These are phyloP conservation scores for Solanum chmielewskii DNA, from an alignment of 257 asterid species.

Conservation along the genomic window DNA sequence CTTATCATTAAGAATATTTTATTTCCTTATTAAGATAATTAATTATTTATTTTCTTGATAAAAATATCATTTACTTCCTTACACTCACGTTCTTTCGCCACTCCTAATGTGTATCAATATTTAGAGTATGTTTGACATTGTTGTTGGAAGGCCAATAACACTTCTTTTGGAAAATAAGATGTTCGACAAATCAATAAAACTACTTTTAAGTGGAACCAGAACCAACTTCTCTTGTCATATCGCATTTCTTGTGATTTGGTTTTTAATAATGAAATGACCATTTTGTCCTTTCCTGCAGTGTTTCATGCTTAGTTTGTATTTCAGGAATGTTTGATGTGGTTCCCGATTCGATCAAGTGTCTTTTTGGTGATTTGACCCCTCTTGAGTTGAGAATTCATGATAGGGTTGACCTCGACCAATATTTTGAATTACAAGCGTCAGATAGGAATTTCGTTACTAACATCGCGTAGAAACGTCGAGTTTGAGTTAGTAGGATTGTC, in stretches of 20 bases:
- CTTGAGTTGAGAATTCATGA: neutral
- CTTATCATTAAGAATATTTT: neutral
- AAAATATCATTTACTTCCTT: neutral
- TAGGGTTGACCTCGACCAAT: neutral
- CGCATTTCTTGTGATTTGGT: neutral
- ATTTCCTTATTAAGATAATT: neutral
- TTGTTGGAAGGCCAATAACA: neutral
- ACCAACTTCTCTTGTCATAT: neutral
- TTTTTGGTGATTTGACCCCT: neutral
- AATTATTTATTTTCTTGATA: neutral
- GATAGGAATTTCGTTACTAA: no score
- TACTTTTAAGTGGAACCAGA: neutral
- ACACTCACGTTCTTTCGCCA: neutral
- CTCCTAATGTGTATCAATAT: neutral
- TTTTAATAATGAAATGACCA: neutral
- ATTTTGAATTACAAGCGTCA: neutral
- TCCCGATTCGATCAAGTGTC: neutral
- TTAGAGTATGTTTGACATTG: neutral
- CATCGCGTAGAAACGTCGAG: neutral
- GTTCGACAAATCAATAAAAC: neutral
- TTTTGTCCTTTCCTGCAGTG: fast-evolving
- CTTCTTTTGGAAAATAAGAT: neutral
- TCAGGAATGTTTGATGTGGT: neutral
- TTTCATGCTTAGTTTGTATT: neutral
- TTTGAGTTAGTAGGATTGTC: neutral